Evolutionary conservation across 148 eudicot species (phyloP), one percentile per base, ranked within the genome.

Genomic region (Rhododendron vialii): DNA sequence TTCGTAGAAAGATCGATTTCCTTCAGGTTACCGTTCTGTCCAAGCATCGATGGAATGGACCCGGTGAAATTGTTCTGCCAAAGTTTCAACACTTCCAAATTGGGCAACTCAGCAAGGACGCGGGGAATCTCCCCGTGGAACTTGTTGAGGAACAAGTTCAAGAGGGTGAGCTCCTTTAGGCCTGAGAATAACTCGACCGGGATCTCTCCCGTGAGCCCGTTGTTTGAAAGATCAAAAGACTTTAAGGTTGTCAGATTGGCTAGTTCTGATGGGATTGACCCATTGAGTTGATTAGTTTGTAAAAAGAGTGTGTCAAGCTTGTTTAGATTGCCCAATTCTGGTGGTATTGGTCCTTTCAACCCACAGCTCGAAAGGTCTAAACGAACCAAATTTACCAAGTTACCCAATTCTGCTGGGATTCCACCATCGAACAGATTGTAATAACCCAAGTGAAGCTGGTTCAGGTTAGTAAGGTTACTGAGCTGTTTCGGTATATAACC

Each of bases 1-100:
- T 92, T 93, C 20, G 89, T 89, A 1, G 94, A 90, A 77, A 93
- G 91, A 88, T 93, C 94, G 26, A 93, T 86, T 22, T 86, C 87
- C 1, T 50, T 47, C 5, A 92, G 84, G 24, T 85, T 88, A 67
- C 92, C 90, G n/a, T 89, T 93, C 55, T 74, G 53, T 65, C 96
- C 96, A n/a, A 93, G 91, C 82, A 83, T 82, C 2, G 86, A 55
- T 35, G 96, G 96, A 53, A 93, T 91, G 17, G 88, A 86, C 1
- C 93, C 91, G 2, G 92, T 89, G 89, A 93, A 91, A 59, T 92
- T 92, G 87, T 92, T 93, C 73, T 84, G 61, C 92, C 93, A 92
- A 24, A 91, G 91, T 22, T 92, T 91, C 80, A 93, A 59, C 38
- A 85, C 85, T 83, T 89, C 88, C 85, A 92, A 85, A 24, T 90